Base-by-base conservation (phyloP, 805 yeast genomes). In the Myxozyma vanderwaltii region DNA sequence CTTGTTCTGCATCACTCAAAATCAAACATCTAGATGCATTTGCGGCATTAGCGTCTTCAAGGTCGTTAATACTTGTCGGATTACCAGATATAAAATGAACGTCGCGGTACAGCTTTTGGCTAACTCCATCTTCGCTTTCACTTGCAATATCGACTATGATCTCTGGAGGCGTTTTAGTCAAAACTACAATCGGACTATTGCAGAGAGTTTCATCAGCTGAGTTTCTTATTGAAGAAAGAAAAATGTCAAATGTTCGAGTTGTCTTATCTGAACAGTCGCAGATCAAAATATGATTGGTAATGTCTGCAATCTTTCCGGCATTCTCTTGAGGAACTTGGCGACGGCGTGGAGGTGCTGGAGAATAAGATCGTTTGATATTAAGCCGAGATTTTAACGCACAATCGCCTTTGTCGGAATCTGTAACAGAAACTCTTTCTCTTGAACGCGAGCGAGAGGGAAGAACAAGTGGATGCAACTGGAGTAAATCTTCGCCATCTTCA, bases 221-320 rank as follows among this genome's bases (percentile, higher is more conserved):
- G 23, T 45, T 27, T 6, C 60, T 43, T 38, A 56, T 56, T 15
- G 60, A 38, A 2, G 52, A 35, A 8, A 56, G 19, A 7, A 56
- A 38, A 17, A 29, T 21, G 15, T 43, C 40, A 46, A 56, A 51
- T 5, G 41, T 51, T 10, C 56, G 51, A 23, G 60, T 43, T 12
- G 60, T 46, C 39, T 4, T 21, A 29, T 51, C 53, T 2, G 60
- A 56, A 29, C 60, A 56, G 26, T 56, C 60, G 47, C 60, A 56
- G 21, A 56, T 26, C 3, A 56, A 38, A 29, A 56, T 17, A 21
- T 56, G 60, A 31, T 43, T 48, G 21, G 39, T 23, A 15, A 51
- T 39, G 23, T 31, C 27, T 4, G 21, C 19, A 23, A 35, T 13
- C 26, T 38, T 29, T 5, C 24, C 24, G 4, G 31, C 10, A 4